Conservation (phyloP, 2,329 filamentous ascomycete genomes). For the Cladophialophora immunda region DNA sequence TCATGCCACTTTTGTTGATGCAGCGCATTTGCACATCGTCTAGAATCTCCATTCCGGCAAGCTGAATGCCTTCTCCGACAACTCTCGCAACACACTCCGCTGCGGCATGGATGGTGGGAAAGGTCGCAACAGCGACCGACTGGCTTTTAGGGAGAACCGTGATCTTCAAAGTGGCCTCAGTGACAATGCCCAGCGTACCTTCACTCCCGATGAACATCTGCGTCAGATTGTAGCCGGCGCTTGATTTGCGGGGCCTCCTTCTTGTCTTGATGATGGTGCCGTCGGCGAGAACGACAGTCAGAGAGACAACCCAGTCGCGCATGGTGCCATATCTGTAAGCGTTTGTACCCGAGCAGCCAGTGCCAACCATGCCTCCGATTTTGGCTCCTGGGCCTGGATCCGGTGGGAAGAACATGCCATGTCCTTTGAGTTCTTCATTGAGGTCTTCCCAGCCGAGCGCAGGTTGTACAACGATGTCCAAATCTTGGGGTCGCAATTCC, state of each 20-base stretch:
- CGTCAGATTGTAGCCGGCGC: conserved; percentile 90
- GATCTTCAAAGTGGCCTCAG: conserved; percentile 88
- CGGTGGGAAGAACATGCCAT: conserved; percentile 88
- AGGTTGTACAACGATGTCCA: conserved; percentile 79
- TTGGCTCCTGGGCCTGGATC: conserved; percentile 90
- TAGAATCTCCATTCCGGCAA: conserved; percentile 91
- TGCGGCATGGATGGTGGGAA: conserved; percentile 71
- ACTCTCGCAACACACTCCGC: conserved; percentile 82
- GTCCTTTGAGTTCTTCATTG: conserved; percentile 76
- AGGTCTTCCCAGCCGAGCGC: conserved; percentile 87
- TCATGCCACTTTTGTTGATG: conserved; percentile 64
- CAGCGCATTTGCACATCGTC: conserved; percentile 89
- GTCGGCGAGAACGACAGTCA: conserved; percentile 90
- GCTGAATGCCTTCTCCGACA: conserved; percentile 80
- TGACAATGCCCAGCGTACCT: conserved; percentile 89
- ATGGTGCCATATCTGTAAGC: conserved; percentile 93
- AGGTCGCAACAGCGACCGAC: conserved; percentile 79
- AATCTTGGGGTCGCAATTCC: conserved; percentile 76
- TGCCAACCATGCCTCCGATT: conserved; percentile 77
- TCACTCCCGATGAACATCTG: conserved; percentile 90
- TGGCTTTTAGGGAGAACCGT: conserved; percentile 81
- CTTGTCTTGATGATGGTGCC: conserved; percentile 89
- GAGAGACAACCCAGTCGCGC: conserved; percentile 88
- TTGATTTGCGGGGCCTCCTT: conserved; percentile 87
- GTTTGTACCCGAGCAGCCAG: conserved; percentile 75